A percentile compares a stretch with the other conserved stretches of the same genome.
Conservation (phyloP, 257 asterid species). For the Capsicum rhomboideum region DNA sequence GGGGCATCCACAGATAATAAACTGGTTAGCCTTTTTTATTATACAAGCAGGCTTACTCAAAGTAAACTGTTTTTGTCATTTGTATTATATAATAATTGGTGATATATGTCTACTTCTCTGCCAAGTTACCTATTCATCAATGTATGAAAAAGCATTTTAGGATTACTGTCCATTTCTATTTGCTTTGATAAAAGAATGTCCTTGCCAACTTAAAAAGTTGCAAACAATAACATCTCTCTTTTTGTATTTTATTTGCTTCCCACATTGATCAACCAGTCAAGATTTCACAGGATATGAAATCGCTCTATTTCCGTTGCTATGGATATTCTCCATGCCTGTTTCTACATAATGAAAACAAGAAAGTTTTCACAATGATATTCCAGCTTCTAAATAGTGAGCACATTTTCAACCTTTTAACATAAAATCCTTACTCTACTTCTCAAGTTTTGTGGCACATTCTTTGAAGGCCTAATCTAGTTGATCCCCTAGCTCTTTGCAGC, state of each 20-base stretch:
- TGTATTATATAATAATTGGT: neutral
- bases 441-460: neutral
- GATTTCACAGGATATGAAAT: too few species aligned
- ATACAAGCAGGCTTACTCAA: neutral
- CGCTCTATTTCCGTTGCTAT: too few species aligned
- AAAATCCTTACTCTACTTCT: neutral
- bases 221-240: too few species aligned
- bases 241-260: too few species aligned
- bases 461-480: neutral
- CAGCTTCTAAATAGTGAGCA: neutral
- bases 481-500: neutral
- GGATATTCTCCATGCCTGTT: too few species aligned
- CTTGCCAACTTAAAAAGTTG: too few species aligned
- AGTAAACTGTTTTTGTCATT: neutral
- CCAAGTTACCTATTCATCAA: neutral
- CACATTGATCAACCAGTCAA: too few species aligned
- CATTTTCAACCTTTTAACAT: neutral
- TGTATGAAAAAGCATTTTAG: too few species aligned
- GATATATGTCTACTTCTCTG: neutral
- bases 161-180: too few species aligned
- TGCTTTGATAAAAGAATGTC: too few species aligned
- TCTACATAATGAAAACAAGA: too few species aligned
- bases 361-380: neutral
- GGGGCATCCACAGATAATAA: slow-evolving; percentile 14
- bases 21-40: slow-evolving; percentile 17